These are phyloP conservation scores for Lenwebbia sp. DNA, from an alignment of 345 rosid species.

Conservation along the genomic window DNA sequence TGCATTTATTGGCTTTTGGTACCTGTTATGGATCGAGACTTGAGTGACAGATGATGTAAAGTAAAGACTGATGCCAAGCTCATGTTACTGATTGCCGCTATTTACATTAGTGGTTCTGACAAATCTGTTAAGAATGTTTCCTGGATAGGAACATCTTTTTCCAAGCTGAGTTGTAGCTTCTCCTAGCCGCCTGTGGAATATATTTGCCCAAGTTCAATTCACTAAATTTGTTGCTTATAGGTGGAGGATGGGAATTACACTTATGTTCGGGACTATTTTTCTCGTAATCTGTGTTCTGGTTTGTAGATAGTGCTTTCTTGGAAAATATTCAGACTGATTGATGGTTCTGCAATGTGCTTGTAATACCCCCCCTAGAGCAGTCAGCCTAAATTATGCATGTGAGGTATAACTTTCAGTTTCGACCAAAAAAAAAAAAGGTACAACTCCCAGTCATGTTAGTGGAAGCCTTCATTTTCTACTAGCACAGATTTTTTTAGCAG, in stretches of 20 bases:
- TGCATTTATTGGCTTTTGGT: background rate
- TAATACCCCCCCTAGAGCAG: background rate
- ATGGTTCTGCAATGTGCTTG: background rate
- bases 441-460: background rate
- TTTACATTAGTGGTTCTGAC: background rate
- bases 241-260: background rate
- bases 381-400: background rate
- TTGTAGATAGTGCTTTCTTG: background rate
- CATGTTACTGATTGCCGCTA: background rate
- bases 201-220: background rate
- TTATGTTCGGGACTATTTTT: background rate
- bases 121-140: background rate
- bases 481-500: background rate
- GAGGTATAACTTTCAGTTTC: background rate
- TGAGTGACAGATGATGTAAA: background rate
- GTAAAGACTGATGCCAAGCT: background rate
- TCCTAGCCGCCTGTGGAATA: background rate
- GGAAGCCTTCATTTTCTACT: background rate
- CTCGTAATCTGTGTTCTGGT: background rate
- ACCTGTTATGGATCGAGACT: background rate
- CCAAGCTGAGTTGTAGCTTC: background rate
- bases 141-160: background rate
- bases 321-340: background rate
- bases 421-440: too few species aligned
- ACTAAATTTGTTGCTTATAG: background rate